These are phyloP conservation scores for Chaetomidium leptoderma DNA, from an alignment of 495 filamentous ascomycete species.

Conservation along the genomic window DNA sequence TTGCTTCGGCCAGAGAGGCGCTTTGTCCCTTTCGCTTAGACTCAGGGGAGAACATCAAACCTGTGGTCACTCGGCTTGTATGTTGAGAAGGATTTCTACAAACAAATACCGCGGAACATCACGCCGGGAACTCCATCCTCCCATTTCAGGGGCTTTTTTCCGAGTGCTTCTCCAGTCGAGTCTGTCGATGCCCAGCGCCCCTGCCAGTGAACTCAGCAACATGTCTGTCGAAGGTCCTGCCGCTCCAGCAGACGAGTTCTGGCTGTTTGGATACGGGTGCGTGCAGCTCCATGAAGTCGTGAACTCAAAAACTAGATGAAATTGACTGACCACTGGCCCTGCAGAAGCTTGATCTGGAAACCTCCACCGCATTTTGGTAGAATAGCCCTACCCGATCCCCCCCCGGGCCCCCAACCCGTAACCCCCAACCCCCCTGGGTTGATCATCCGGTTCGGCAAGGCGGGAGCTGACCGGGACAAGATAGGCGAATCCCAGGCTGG, in stretches of 20 bases:
- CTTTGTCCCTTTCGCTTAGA: slow-evolving; percentile 12
- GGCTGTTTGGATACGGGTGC: slow-evolving; percentile 91
- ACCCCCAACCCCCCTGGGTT: not conserved
- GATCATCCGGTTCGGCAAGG: slow-evolving; percentile 6
- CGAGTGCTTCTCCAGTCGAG: too few relatives aligned
- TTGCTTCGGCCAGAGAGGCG: not conserved
- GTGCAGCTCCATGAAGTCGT: slow-evolving; percentile 19
- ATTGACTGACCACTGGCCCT: slow-evolving; percentile 25
- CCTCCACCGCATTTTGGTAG: slow-evolving; percentile 95
- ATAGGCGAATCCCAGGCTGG: slow-evolving; percentile 82
- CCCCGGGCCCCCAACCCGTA: not conserved
- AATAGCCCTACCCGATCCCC: not conserved
- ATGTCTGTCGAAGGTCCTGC: slow-evolving; percentile 25
- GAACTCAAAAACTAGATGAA: not conserved
- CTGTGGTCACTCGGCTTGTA: not conserved
- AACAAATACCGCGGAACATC: not conserved
- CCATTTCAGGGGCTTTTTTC: not conserved
- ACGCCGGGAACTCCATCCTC: not conserved
- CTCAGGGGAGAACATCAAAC: slow-evolving; percentile 20
- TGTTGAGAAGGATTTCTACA: slow-evolving; percentile 1
- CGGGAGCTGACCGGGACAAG: slow-evolving; percentile 44
- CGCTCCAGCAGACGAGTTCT: slow-evolving; percentile 56
- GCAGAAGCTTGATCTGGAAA: slow-evolving; percentile 95
- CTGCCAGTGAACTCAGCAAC: too few relatives aligned
- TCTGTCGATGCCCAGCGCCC: too few relatives aligned